These are phyloP conservation scores for Astrephomene gubernaculifera DNA, from an alignment of 139 green algal genomes.

Conservation along the genomic window DNA sequence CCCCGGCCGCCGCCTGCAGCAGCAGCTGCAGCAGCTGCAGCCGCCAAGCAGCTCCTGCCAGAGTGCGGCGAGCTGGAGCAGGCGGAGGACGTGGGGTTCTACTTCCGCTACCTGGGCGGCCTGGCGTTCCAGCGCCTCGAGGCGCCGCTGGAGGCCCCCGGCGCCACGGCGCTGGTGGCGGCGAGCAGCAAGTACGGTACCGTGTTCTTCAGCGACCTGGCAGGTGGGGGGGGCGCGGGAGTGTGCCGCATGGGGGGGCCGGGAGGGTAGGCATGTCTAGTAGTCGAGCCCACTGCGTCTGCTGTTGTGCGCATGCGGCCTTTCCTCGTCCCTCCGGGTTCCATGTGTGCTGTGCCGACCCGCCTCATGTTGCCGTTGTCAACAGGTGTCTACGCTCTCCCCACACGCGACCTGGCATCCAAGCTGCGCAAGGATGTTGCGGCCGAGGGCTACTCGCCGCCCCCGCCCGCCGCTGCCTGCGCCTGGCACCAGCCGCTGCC, in stretches of 20 bases:
- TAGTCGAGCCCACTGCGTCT: too few relatives aligned
- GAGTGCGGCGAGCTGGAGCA: not conserved
- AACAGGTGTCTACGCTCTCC: constrained; percentile 29
- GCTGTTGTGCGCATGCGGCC: too few relatives aligned
- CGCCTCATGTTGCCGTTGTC: not conserved
- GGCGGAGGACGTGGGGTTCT: constrained; percentile 42
- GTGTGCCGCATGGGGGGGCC: too few relatives aligned
- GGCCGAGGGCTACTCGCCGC: not conserved
- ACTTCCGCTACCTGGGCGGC: constrained; percentile 44
- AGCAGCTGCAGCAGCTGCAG: not conserved
- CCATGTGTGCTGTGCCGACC: too few relatives aligned
- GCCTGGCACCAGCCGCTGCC: not conserved
- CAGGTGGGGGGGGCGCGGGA: constrained; percentile 7
- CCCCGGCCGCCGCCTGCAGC: too few relatives aligned
- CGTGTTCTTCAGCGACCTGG: constrained; percentile 39
- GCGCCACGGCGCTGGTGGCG: not conserved
- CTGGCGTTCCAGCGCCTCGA: not conserved
- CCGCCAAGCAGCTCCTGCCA: not conserved
- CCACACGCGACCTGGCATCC: not conserved
- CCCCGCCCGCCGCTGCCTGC: not conserved
- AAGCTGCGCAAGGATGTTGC: not conserved
- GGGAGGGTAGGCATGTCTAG: too few relatives aligned
- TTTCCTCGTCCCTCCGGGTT: too few relatives aligned
- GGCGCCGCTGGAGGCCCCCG: not conserved
- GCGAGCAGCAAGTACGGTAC: constrained; percentile 20